A percentile compares a stretch with the other conserved stretches of the same genome.
Conservation (phyloP, 1,139 yeast genomes). For the Candida sojae region DNA sequence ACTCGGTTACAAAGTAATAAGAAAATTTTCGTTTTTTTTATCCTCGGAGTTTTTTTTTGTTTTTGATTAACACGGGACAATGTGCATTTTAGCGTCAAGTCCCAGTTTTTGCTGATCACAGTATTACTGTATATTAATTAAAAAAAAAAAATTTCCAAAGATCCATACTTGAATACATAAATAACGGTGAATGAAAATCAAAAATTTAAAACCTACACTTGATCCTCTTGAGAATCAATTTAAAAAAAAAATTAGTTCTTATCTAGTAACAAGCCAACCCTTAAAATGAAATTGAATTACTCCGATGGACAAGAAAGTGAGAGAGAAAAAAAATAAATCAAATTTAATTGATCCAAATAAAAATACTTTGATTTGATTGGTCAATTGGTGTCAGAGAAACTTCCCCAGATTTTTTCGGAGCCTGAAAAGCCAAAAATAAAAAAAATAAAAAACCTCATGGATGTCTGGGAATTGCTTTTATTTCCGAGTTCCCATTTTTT, state of each 20-base stretch:
- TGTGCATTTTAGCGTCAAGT: too few relatives aligned
- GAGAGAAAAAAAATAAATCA: neutral
- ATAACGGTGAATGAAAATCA: neutral
- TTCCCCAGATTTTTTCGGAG: conserved; percentile 8
- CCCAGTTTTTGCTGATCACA: too few relatives aligned
- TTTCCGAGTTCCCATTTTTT: too few relatives aligned
- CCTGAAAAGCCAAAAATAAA: neutral
- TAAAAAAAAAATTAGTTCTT: too few relatives aligned
- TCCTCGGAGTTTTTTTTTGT: conserved; percentile 6
- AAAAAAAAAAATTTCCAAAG: too few relatives aligned
- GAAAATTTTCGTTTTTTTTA: neutral
- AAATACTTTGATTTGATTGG: conserved; percentile 1
- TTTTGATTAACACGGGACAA: too few relatives aligned
- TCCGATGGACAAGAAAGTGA: neutral
- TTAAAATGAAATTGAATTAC: neutral
- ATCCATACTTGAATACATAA: too few relatives aligned
- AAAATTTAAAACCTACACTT: neutral
- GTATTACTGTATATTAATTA: too few relatives aligned
- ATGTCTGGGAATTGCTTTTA: too few relatives aligned
- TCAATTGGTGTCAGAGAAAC: neutral
- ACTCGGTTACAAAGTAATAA: neutral
- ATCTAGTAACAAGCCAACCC: too few relatives aligned
- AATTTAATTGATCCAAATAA: conserved; percentile 1
- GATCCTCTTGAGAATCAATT: too few relatives aligned
- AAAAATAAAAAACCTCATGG: neutral